These are phyloP conservation scores for Dentipellis fragilis DNA, from an alignment of 768 basidiomycete genomes.

Conservation along the genomic window DNA sequence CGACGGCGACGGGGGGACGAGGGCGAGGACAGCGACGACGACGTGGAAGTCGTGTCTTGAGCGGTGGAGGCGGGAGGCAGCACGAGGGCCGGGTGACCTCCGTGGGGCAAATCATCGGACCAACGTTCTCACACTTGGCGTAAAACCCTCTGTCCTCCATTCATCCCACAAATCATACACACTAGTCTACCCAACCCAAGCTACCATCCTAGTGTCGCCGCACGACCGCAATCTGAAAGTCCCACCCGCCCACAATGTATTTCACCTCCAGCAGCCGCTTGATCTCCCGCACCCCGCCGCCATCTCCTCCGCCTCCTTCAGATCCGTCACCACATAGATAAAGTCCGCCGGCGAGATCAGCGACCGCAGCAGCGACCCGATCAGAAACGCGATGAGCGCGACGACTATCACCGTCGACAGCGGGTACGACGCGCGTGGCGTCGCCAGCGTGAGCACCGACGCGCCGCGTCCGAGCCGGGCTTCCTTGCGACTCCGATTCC, in stretches of 20 bases:
- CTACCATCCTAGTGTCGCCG: slow-evolving; percentile 46
- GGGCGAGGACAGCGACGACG: neutral
- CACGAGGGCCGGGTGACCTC: neutral
- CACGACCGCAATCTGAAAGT: slow-evolving; percentile 79
- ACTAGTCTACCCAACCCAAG: neutral
- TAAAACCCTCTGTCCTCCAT: slow-evolving; percentile 2
- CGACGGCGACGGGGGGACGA: neutral
- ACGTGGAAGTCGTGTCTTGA: neutral
- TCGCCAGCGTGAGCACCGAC: slow-evolving; percentile 2
- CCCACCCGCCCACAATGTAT: slow-evolving; percentile 77
- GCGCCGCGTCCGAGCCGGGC: neutral
- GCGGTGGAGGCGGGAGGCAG: neutral
- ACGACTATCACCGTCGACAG: slow-evolving; percentile 58
- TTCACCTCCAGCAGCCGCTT: slow-evolving; percentile 73
- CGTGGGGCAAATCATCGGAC: neutral
- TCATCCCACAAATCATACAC: neutral
- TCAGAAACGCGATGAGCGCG: slow-evolving; percentile 80
- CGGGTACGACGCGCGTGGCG: slow-evolving; percentile 23
- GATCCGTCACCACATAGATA: slow-evolving; percentile 63
- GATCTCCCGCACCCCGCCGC: slow-evolving; percentile 70
- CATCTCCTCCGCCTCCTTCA: slow-evolving; percentile 41
- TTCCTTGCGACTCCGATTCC: neutral
- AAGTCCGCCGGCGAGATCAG: slow-evolving; percentile 88
- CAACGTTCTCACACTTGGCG: neutral
- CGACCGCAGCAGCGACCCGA: slow-evolving; percentile 85